Conservation (phyloP, 192 early-diverging fungal genomes). For the Pilaira anomala region DNA sequence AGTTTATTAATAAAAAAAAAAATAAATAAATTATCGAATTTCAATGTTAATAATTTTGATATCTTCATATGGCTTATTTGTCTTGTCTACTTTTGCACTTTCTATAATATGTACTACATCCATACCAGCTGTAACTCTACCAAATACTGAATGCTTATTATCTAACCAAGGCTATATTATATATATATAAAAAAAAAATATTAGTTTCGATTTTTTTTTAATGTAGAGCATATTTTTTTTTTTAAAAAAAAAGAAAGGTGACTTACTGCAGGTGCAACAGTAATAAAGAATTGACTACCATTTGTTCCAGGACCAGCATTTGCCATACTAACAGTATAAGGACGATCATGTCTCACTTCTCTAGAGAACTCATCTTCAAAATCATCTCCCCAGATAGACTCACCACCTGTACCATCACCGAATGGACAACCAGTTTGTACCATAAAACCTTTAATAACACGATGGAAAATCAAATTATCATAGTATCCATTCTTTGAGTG, state of each 20-base stretch:
- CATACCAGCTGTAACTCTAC: conserved; percentile 83
- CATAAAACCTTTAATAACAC: conserved; percentile 98
- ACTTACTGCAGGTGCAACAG: conserved; percentile 80
- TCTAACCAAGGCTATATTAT: conserved; percentile 96
- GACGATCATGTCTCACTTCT: conserved; percentile 78
- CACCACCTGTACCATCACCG: conserved; percentile 93
- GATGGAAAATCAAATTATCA: conserved; percentile 91
- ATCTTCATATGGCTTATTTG: conserved; percentile 86
- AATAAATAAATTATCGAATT: conserved; percentile 63
- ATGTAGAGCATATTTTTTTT: not conserved
- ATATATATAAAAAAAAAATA: conserved; percentile 26
- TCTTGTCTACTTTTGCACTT: conserved; percentile 74
- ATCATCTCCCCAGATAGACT: conserved; percentile 84
- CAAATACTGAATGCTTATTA: conserved; percentile 96
- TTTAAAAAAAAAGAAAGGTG: not conserved
- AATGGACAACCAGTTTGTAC: conserved; percentile 90
- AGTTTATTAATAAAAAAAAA: too few relatives aligned
- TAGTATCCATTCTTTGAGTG: conserved; percentile 87
- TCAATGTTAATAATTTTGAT: conserved; percentile 77
- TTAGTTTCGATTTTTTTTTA: conserved; percentile 6
- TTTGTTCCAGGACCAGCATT: conserved; percentile 90
- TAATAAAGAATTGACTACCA: conserved; percentile 96
- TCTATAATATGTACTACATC: conserved; percentile 92
- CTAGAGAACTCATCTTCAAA: conserved; percentile 93
- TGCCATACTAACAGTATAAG: conserved; percentile 94